phyloP scores from a whole-genome alignment of 306 rosid species.

The Acacia crassicarpa region DNA sequence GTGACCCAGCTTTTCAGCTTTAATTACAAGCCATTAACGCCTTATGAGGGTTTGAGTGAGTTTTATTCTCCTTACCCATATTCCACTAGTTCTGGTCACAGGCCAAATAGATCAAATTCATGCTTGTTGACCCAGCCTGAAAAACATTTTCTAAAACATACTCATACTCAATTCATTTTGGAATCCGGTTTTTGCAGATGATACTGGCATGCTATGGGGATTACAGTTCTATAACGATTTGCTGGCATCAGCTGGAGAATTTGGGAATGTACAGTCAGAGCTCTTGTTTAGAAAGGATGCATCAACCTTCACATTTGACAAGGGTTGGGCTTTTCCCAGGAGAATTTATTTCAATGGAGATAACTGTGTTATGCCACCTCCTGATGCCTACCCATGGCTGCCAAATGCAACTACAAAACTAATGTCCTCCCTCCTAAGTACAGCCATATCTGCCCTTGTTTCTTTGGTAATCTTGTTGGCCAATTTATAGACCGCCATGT shows the following conservation, averaged over 20 bases:
- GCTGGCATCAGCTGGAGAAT: conserved; percentile 73
- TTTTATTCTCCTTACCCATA: conserved; percentile 25
- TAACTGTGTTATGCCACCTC: conserved; percentile 79
- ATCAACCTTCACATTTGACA: conserved; percentile 85
- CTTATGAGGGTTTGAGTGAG: conserved; percentile 95
- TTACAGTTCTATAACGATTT: conserved; percentile 88
- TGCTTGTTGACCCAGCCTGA: background rate
- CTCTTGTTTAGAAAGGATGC: conserved; percentile 78
- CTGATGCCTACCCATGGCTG: conserved; percentile 94
- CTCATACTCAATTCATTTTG: background rate
- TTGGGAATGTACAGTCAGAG: conserved; percentile 93
- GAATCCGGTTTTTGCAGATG: conserved; percentile 66
- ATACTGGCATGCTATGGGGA: conserved; percentile 95
- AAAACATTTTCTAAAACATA: background rate
- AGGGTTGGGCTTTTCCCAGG: conserved; percentile 99
- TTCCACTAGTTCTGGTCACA: background rate
- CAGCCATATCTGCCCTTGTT: conserved; percentile 44
- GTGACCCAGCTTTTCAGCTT: conserved; percentile 89
- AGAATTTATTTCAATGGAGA: conserved; percentile 90
- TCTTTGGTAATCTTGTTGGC: conserved; percentile 50
- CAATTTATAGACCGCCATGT: conserved; percentile 35
- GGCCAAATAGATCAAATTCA: background rate
- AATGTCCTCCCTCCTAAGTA: conserved; percentile 41
- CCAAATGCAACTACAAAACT: conserved; percentile 66
- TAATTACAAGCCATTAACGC: conserved; percentile 74